Conservation (phyloP, 805 yeast species). For the Henningerozyma blattae region DNA sequence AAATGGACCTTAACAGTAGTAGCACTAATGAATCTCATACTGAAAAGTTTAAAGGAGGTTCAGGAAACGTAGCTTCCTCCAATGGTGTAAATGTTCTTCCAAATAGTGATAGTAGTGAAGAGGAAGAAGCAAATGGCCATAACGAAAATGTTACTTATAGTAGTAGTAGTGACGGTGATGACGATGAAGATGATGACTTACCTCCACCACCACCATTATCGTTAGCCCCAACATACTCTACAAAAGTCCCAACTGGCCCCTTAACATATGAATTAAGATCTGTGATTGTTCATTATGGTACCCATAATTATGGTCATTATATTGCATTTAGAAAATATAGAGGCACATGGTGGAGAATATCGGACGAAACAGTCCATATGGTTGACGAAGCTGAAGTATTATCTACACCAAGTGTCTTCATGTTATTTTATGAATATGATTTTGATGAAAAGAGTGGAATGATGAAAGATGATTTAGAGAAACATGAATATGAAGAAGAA, state of each 20-base stretch:
- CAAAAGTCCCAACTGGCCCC: slow-evolving; percentile 27
- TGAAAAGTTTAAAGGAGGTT: background rate
- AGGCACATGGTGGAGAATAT: slow-evolving; percentile 90
- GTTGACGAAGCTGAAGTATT: slow-evolving; percentile 75
- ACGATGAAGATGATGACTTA: slow-evolving; percentile 3
- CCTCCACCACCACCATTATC: slow-evolving; percentile 6
- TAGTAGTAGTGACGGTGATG: slow-evolving; percentile 7
- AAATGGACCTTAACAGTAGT: slow-evolving; percentile 2
- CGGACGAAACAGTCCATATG: slow-evolving; percentile 78
- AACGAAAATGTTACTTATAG: too few relatives aligned
- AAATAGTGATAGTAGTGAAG: slow-evolving; percentile 3
- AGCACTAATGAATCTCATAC: background rate
- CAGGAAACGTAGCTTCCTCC: background rate
- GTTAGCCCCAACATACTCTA: slow-evolving; percentile 6
- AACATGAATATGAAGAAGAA: slow-evolving; percentile 4
- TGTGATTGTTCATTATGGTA: slow-evolving; percentile 86
- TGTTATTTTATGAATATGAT: slow-evolving; percentile 75
- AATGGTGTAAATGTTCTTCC: slow-evolving; percentile 1
- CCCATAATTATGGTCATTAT: slow-evolving; percentile 96
- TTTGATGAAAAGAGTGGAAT: slow-evolving; percentile 23
- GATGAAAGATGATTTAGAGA: slow-evolving; percentile 19
- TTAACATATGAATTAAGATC: slow-evolving; percentile 65
- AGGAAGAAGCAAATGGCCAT: slow-evolving; percentile 1
- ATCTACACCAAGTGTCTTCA: slow-evolving; percentile 75
- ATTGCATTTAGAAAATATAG: slow-evolving; percentile 73